Base-by-base conservation (phyloP, 345 rosid genomes). In the Salix dunnii region DNA sequence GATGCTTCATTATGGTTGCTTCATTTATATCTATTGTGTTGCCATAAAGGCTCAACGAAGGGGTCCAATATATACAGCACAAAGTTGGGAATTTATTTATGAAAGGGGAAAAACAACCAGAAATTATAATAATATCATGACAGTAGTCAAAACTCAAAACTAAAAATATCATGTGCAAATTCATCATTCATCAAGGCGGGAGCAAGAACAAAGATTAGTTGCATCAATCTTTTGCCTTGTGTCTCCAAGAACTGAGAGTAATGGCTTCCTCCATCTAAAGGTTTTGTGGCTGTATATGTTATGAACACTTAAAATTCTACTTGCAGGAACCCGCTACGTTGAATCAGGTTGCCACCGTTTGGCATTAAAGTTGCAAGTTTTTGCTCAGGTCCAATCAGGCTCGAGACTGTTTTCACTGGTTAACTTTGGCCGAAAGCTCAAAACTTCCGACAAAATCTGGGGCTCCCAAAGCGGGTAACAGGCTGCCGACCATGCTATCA, bases 1-100 rank as follows among this genome's bases (percentile, higher is more conserved):
- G 77, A 33, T 73, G 77, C n/a, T 76, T 1, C 70, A 67, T 36
- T 80, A 76, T 48, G 71, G 68, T 5, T 68, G 77, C 46, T 76
- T 80, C 20, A 21, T 72, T 13, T 53, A 58, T 27, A 75, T 9
- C 51, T 5, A 16, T 10, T 23, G 35, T 62, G 66, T 12, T 58
- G 48, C 21, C 55, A 49, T 49, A 17, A 4, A 16, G n/a, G n/a
- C n/a, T 49, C n/a, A 9, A 58, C 12, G 74, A 55, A 20, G 61
- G n/a, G 13, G 16, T 23, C 38, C 1, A n/a, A 27, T 9, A 49
- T 10, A 35, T 25, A 28, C 6, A 8, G 46, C 9, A 18, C 17
- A n/a, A 35, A 33, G 5, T 8, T 14, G 17, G 43, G 43, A 64
- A 64, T 51, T 6, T 35, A 64, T 51, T 6, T 35, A 12, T 43